These are phyloP conservation scores for Lactifluus volemus DNA, from an alignment of 768 basidiomycete species.

Conservation along the genomic window DNA sequence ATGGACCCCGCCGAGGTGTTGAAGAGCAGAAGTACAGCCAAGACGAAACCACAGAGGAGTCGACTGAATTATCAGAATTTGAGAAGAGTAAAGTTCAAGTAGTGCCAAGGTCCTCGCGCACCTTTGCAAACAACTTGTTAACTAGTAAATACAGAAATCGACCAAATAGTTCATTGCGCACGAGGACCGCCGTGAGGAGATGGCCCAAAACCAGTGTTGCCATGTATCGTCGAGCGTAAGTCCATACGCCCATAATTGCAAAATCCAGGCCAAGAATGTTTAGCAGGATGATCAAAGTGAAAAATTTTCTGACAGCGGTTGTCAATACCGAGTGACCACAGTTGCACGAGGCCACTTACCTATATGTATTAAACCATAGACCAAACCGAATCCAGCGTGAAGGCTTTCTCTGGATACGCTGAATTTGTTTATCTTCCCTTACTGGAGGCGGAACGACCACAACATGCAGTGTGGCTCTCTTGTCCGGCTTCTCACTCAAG, in stretches of 20 bases:
- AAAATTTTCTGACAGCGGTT: slow-evolving; percentile 27
- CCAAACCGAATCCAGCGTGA: slow-evolving; percentile 26
- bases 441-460: background rate
- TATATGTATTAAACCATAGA: slow-evolving; percentile 34
- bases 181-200: slow-evolving; percentile 32
- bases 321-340: background rate
- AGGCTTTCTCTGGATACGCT: slow-evolving; percentile 20
- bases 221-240: slow-evolving; percentile 30
- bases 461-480: slow-evolving; percentile 1
- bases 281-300: slow-evolving; percentile 26
- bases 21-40: slow-evolving; percentile 28
- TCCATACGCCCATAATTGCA: slow-evolving; percentile 27
- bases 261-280: slow-evolving; percentile 29
- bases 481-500: background rate
- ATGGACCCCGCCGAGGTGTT: slow-evolving; percentile 75
- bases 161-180: slow-evolving; percentile 37
- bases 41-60: slow-evolving; percentile 34
- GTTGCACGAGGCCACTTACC: slow-evolving; percentile 20
- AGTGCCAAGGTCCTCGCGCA: slow-evolving; percentile 6
- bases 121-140: slow-evolving; percentile 33
- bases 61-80: slow-evolving; percentile 25
- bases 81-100: background rate
- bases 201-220: slow-evolving; percentile 35
- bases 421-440: background rate
- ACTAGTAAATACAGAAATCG: slow-evolving; percentile 30